Evolutionary conservation across 2,329 filamentous ascomycete species (phyloP), one percentile per base, ranked within the genome.

Genomic region (Paecilomyces sp.): DNA sequence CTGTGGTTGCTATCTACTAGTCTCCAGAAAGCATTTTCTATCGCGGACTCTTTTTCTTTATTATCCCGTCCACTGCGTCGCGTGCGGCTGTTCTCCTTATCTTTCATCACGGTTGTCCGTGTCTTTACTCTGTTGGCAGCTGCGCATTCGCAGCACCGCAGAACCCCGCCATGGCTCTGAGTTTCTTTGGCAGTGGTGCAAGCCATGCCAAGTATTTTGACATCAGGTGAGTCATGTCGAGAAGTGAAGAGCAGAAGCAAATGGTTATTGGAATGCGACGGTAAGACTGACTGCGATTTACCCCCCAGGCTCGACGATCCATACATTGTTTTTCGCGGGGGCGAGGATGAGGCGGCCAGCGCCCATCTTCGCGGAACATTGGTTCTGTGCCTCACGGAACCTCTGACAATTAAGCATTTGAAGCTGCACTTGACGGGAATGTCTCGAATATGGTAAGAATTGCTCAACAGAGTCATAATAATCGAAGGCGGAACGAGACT

Each of bases 251-350:
- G 36, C 36, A 47, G 15, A 8, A 51, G 15, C 9, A 51, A n/a
- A 28, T 53, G 3, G 22, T n/a, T 15, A 24, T 30, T 30, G 18
- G 24, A 28, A 53, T 47, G 24, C 57, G 54, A 60, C 54, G 22
- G 53, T 52, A 24, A 15, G 60, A 52, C 68, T 71, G 63, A 70
- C 63, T 22, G 51, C 51, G 25, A 30, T 61, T 34, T n/a, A n/a
- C 52, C 30, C 57, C 51, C 47, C 68, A 92, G 90, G 57, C 83
- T 92, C 61, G 88, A 92, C 57, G 88, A 88, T 68, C 87, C 91
- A 68, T 89, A 92, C 60, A 85, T 93, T 61, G 87, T 93, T 31
- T 88, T 94, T 63, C 87, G 90, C 57, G 90, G 90, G 61, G 83
- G 79, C 65, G 87, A 90, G 59, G 82, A 89, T 71, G 90, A 93